Conservation (phyloP, 306 rosid genomes). For the Vigna reflexopilosa region DNA sequence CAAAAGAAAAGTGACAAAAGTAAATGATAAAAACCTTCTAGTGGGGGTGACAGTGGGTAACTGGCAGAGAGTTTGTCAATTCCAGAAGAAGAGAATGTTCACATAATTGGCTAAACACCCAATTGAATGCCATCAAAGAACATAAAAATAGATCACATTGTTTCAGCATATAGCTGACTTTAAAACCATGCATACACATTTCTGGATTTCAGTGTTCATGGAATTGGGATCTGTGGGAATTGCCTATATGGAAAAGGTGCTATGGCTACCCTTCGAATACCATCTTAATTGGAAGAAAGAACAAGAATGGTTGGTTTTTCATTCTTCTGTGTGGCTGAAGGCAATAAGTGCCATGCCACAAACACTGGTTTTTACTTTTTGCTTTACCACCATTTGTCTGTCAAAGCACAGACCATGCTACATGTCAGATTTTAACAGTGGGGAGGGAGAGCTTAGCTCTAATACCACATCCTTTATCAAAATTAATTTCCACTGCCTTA, state of each 20-base stretch:
- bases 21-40: constrained; percentile 51
- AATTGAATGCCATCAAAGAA: constrained; percentile 36
- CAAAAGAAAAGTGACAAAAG: constrained; percentile 70
- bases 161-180: constrained; percentile 34
- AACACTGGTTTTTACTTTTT: constrained; percentile 49
- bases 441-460: constrained; percentile 42
- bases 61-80: constrained; percentile 43
- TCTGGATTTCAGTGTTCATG: constrained; percentile 34
- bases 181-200: constrained; percentile 27
- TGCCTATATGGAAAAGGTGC: constrained; percentile 36
- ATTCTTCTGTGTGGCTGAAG: constrained; percentile 39
- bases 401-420: constrained; percentile 62
- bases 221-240: constrained; percentile 43
- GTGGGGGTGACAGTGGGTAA: constrained; percentile 30
- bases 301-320: constrained; percentile 9
- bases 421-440: constrained; percentile 56
- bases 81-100: constrained; percentile 43
- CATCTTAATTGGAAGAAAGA: constrained; percentile 42
- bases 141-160: constrained; percentile 18
- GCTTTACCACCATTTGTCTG: constrained; percentile 63
- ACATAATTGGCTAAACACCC: constrained; percentile 44
- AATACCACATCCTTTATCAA: constrained; percentile 40
- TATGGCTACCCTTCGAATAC: constrained; percentile 39
- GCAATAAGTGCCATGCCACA: constrained; percentile 53
- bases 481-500: not conserved